Evolutionary conservation across 2,329 filamentous ascomycete species (phyloP).

Genomic region (Malbranchea cinnamomea): DNA sequence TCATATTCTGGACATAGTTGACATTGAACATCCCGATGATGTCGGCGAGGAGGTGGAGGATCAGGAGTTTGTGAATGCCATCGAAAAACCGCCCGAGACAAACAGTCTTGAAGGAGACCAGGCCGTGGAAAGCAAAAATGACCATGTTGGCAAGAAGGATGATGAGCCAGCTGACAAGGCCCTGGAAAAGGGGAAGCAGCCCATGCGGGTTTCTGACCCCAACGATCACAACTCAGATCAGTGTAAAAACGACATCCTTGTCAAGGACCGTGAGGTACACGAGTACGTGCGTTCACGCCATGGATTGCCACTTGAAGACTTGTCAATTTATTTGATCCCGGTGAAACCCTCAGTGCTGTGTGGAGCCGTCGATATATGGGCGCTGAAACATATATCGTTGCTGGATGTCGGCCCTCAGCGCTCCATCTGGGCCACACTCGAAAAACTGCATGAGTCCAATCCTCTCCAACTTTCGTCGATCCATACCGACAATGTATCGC

Average conservation of each 20-base stretch:
- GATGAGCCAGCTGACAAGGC: too few species aligned
- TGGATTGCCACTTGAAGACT: constrained; percentile 40
- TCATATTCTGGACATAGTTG: constrained; percentile 11
- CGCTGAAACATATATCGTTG: constrained; percentile 43
- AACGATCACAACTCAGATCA: too few species aligned
- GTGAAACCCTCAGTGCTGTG: constrained; percentile 43
- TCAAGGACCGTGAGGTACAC: constrained; percentile 8
- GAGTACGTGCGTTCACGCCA: constrained; percentile 45
- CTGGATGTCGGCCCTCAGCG: constrained; percentile 49
- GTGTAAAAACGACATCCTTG: too few species aligned
- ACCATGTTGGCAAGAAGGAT: too few species aligned
- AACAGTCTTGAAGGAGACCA: too few species aligned
- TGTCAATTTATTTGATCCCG: constrained; percentile 45
- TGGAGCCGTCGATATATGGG: constrained; percentile 41
- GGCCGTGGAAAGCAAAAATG: too few species aligned
- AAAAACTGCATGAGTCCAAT: constrained; percentile 37
- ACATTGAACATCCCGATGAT: constrained; percentile 21
- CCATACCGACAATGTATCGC: constrained; percentile 48
- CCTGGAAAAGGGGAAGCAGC: constrained; percentile 8
- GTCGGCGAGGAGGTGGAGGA: constrained; percentile 14
- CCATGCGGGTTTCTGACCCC: neutral
- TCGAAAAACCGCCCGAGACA: too few species aligned
- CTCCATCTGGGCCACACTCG: constrained; percentile 43
- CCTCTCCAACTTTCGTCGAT: constrained; percentile 42
- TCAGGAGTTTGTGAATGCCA: constrained; percentile 13